phyloP scores from a whole-genome alignment of 768 basidiomycete species.

The Pleurotus tuber-regium region DNA sequence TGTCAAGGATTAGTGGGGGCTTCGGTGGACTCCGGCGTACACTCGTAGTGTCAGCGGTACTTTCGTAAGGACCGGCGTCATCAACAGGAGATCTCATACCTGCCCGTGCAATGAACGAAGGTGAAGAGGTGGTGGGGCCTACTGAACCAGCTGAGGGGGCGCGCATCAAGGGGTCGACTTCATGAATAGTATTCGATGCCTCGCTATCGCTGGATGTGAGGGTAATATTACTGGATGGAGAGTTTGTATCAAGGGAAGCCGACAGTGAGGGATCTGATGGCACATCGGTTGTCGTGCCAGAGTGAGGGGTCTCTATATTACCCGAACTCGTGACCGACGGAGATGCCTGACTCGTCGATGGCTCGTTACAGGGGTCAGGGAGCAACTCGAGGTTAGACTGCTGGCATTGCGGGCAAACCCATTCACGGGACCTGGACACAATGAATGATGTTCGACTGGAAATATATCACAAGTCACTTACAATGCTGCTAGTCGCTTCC shows the following conservation, averaged over 20 bases:
- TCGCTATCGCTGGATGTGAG: too few species aligned
- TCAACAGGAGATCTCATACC: not conserved
- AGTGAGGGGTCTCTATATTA: not conserved
- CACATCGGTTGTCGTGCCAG: not conserved
- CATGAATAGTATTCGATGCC: not conserved
- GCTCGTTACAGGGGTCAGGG: slow-evolving; percentile 53
- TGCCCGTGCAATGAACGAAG: slow-evolving; percentile 3
- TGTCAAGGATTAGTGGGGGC: slow-evolving; percentile 69
- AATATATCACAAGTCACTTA: slow-evolving; percentile 49
- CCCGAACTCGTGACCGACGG: not conserved
- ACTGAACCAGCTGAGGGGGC: not conserved
- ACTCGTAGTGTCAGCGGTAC: not conserved
- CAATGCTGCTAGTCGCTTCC: slow-evolving; percentile 76
- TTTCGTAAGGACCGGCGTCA: not conserved
- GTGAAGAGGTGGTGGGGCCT: not conserved
- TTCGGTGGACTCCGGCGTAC: slow-evolving; percentile 22
- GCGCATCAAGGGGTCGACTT: slow-evolving; percentile 1
- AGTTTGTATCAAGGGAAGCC: not conserved
- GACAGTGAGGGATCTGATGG: not conserved
- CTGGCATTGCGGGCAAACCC: slow-evolving; percentile 76
- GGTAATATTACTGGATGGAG: not conserved
- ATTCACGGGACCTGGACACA: slow-evolving; percentile 65
- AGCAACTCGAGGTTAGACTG: slow-evolving; percentile 65
- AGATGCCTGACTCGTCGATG: not conserved
- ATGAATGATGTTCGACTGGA: too few species aligned